Evolutionary conservation across 2,329 filamentous ascomycete species (phyloP), one percentile per base, ranked within the genome.

Genomic region (Lachnellula cervina): DNA sequence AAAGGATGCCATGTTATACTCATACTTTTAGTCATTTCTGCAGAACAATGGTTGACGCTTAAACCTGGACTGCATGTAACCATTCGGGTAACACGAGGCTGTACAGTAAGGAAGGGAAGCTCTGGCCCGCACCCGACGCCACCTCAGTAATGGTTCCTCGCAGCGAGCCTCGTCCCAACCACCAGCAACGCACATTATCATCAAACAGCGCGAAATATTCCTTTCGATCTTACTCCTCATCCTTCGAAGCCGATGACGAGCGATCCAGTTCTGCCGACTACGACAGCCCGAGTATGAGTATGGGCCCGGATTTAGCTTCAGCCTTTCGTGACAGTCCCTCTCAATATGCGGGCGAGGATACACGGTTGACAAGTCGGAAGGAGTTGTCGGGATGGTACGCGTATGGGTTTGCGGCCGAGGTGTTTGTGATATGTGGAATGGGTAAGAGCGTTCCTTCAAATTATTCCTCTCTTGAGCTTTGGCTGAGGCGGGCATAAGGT

Each of bases 331-430:
- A 70, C 57, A 58, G 54, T 14, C 63, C 70, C 68, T 66, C 74
- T 62, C 65, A 82, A 55, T 96, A 95, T 71, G 78, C 80, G 2
- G 90, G 89, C 59, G 90, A 97, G 71, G 94, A 99, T 72, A 89
- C 85, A 23, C 81, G 93, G n/a, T 82, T 88, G 54, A 97, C 94
- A 9, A 96, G 89, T 71, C 76, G 76, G 64, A 93, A 88, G 72
- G 94, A 99, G 80, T 81, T 97, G 58, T 78, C 85, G 40, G 94
- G 93, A 65, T 99, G 95, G 89, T 99, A 97, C 73, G 87, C 88
- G 70, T 97, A 97, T 76, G 89, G 89, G 43, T 97, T 96, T 79
- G 94, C 94, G 23, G 91, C 93, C 19, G 94, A 99, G 75, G 93
- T 95, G 52, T 97, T 97, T 71, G 90, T 95, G 16, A 89, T 97